Evolutionary conservation across 768 basidiomycete genomes (phyloP).

Genomic region (Tephrocybe sp.): DNA sequence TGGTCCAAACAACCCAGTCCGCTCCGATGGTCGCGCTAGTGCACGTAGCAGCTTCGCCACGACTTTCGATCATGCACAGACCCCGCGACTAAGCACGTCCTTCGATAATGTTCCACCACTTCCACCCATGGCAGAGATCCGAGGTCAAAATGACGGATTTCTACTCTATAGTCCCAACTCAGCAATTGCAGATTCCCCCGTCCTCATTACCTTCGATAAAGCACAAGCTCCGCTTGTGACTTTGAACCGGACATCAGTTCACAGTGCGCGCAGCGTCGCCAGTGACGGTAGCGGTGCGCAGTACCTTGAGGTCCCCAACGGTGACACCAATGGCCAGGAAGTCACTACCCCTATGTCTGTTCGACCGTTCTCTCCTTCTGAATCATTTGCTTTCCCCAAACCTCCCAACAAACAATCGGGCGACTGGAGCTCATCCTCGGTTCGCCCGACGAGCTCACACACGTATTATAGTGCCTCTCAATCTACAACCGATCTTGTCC

Average conservation of each 20-base stretch:
- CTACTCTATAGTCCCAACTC: conserved; percentile 12
- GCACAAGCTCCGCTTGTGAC: conserved; percentile 18
- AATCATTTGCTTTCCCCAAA: conserved; percentile 68
- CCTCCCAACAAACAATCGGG: conserved; percentile 41
- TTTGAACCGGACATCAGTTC: conserved; percentile 34
- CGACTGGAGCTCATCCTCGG: conserved; percentile 16
- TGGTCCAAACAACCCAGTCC: conserved; percentile 15
- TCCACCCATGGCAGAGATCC: conserved; percentile 59
- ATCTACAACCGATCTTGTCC: conserved; percentile 10
- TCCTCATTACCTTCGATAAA: conserved; percentile 31
- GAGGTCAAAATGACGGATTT: conserved; percentile 19
- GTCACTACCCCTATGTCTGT: conserved; percentile 56
- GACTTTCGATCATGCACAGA: conserved; percentile 47
- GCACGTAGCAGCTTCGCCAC: conserved; percentile 67
- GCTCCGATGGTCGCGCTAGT: conserved; percentile 16
- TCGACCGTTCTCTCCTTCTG: conserved; percentile 65
- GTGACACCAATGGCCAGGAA: conserved; percentile 22
- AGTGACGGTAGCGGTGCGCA: conserved; percentile 41
- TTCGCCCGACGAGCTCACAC: conserved; percentile 21
- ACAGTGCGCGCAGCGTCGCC: conserved; percentile 38
- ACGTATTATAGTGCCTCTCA: conserved; percentile 5
- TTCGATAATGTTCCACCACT: conserved; percentile 34
- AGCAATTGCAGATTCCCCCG: conserved; percentile 21
- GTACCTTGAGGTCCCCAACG: conserved; percentile 34
- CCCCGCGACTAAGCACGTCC: conserved; percentile 21